Conservation (phyloP, 192 early-diverging fungal species). For the Pecoramyces ruminantium region DNA sequence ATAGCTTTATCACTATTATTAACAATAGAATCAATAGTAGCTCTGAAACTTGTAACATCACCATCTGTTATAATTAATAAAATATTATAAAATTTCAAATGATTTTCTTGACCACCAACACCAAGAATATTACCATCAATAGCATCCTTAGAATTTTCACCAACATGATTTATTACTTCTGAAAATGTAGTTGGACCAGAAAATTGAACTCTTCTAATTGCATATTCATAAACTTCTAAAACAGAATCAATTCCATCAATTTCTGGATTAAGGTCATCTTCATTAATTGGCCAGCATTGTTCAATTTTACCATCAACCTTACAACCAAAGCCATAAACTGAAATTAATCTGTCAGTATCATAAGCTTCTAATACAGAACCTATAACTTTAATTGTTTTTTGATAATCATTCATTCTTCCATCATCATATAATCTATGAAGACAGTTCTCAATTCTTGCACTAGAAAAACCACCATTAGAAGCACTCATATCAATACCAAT, state of each 20-base stretch:
- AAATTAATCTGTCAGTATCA: conserved; percentile 25
- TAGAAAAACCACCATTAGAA: conserved; percentile 19
- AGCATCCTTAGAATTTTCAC: background rate
- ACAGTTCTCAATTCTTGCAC: conserved; percentile 18
- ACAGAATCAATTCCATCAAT: conserved; percentile 28
- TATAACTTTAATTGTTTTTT: conserved; percentile 24
- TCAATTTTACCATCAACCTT: conserved; percentile 11
- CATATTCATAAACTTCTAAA: conserved; percentile 17
- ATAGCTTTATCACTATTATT: conserved; percentile 17
- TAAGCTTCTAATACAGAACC: conserved; percentile 18
- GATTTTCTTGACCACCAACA: background rate
- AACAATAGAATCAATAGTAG: conserved; percentile 21
- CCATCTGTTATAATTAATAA: conserved; percentile 1
- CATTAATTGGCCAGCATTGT: conserved; percentile 26
- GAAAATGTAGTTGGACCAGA: conserved; percentile 36
- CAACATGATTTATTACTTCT: conserved; percentile 1
- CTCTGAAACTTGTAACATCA: conserved; percentile 10
- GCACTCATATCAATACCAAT: conserved; percentile 36
- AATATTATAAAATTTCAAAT: background rate
- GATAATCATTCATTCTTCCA: conserved; percentile 21
- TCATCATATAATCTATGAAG: conserved; percentile 19
- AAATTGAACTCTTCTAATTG: conserved; percentile 16
- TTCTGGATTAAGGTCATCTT: conserved; percentile 19
- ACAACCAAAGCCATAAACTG: conserved; percentile 37
- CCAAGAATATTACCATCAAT: background rate